Base-by-base conservation (phyloP, 371 early-diverging fungal species). In the Cokeromyces recurvatus region DNA sequence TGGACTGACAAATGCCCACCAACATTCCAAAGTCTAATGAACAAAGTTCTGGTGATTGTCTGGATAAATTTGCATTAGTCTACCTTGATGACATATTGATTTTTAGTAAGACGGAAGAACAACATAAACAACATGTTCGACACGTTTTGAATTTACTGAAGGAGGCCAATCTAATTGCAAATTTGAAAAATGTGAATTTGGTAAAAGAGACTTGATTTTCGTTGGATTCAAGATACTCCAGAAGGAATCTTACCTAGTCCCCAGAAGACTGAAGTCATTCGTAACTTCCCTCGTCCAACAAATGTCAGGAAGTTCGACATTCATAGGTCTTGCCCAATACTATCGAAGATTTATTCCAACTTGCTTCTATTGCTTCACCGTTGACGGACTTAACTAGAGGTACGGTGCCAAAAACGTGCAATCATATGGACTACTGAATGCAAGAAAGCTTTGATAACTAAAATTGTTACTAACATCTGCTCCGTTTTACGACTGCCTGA, bases 1-100 rank as follows among this genome's bases (percentile, higher is more conserved):
- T 45, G 76, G 74, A 0, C 42, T 76, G 4, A 63, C 55, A 11
- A 76, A 43, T 54, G 71, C 0, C 80, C 78, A 5, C 60, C 64
- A 0, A 62, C 61, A 0, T 78, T 79, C 35, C 69, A 76, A 27
- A n/a, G 48, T 1, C 10, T 71, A 19, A 79, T 78, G 66, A 46
- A 60, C 32, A 10, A 46, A 0, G 45, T 77, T 0, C 59, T 85
- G 39, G 43, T 1, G 56, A 63, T 4, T 48, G 58, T 20, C 21
- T 71, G 0, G 75, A 74, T 42, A 53, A 62, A 4, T 76, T 49
- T 19, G 51, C 61, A 1, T 36, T 77, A 0, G 60, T 76, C 1
- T 85, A 77, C 31, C 35, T 85, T 0, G 82, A 87, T 47, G 77
- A 84, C 46, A 77, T 84, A 1, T 46, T 84, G 0, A 74, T 87